Evolutionary conservation across 1,139 yeast genomes (phyloP).

Genomic region (Tardiomyces digboiensis): DNA sequence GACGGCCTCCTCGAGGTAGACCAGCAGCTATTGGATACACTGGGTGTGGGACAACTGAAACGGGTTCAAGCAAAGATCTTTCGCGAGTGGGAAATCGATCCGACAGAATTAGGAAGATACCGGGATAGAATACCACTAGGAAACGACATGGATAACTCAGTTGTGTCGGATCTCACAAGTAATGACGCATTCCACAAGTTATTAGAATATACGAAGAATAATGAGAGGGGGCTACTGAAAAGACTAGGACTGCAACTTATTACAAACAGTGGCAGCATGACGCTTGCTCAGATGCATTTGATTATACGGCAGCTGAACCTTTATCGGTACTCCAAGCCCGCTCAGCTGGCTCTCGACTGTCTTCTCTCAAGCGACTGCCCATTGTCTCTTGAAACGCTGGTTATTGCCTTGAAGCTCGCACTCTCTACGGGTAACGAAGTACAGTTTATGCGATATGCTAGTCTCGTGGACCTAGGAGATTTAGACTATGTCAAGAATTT

Average conservation of each 20-base stretch:
- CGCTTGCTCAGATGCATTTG: conserved; percentile 4
- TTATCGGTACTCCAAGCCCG: conserved; percentile 6
- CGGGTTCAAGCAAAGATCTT: not conserved
- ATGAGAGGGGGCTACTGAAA: not conserved
- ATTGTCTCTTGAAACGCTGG: not conserved
- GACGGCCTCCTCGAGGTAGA: not conserved
- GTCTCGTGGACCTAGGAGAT: not conserved
- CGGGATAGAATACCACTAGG: not conserved
- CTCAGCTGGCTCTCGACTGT: conserved; percentile 9
- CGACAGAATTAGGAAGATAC: not conserved
- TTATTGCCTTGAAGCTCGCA: conserved; percentile 2
- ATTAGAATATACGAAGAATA: not conserved
- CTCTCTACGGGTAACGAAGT: conserved; percentile 1
- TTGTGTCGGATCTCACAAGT: not conserved
- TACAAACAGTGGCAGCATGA: not conserved
- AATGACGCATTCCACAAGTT: not conserved
- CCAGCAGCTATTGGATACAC: not conserved
- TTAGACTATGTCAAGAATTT: not conserved
- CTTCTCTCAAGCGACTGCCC: conserved; percentile 7
- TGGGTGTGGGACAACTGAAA: not conserved
- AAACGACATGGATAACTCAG: not conserved
- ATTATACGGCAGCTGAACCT: conserved; percentile 6
- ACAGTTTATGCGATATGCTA: conserved; percentile 1
- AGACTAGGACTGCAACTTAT: not conserved
- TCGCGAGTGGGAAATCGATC: not conserved